Base-by-base conservation (phyloP, 169 alveolate species). In the Eimeria sp. region DNA sequence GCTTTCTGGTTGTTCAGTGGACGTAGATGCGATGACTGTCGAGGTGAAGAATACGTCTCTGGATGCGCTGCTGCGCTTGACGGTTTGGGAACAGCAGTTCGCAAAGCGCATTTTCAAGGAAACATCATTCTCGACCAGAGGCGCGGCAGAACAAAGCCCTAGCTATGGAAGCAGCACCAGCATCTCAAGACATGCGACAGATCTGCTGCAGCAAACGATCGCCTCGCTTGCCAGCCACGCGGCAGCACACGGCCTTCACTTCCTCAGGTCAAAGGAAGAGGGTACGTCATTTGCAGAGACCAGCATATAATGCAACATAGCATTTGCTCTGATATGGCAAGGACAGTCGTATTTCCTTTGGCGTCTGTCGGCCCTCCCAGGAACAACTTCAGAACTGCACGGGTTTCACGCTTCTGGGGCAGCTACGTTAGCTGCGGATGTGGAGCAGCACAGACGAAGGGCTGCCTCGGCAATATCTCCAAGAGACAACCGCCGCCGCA, bases 161-260 rank as follows among this genome's bases (percentile, higher is more conserved):
- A 25, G 47, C 13, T 49, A 80, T 51, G 89, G 89, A 49, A 5
- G 54, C 47, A 84, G 92, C 92, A 27, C 76, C 58, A 84, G 92
- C 76, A 51, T 84, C 57, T 84, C 92, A n/a, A 84, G 54, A n/a
- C 92, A 84, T 58, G 92, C 92, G 49, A 84, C 92, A 84, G 92
- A 84, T 34, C 76, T 84, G 57, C 75, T 84, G 76, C 92, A 84
- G 76, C 92, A 84, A 51, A 84, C 92, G 6, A 54, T 84, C 30
- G 54, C 92, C 27, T 57, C 92, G 34, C 92, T 84, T 45, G 92
- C 92, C 27, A 84, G 78, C 78, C 92, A 84, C 63, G 92, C 92
- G n/a, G 92, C 92, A 30, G 92, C 92, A 25, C 90, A 82, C 47
- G 90, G 90, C 43, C 67, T 82, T 25, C 92, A 63, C 75, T 84